These are phyloP conservation scores for Chaetomium cochliodes DNA, from an alignment of 495 filamentous ascomycete genomes.

Conservation along the genomic window DNA sequence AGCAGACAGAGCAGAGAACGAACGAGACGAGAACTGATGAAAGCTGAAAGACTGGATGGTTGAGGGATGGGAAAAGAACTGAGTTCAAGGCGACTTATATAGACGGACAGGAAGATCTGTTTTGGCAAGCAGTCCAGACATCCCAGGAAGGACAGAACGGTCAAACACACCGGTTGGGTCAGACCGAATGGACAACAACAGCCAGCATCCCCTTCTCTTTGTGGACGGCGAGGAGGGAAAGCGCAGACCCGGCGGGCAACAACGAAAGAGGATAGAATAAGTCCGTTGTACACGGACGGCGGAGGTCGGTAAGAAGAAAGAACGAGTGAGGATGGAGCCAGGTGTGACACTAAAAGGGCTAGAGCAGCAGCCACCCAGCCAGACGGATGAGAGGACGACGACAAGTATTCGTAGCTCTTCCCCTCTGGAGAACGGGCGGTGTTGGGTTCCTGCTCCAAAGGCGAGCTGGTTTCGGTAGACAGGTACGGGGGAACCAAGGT, in stretches of 20 bases:
- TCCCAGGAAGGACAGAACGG: neutral
- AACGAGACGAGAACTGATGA: neutral
- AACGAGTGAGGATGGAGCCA: slow-evolving; percentile 4
- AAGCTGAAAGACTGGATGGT: neutral
- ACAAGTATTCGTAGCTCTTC: neutral
- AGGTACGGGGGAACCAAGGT: neutral
- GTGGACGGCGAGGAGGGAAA: slow-evolving; percentile 13
- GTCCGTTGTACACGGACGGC: slow-evolving; percentile 4
- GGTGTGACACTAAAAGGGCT: slow-evolving; percentile 13
- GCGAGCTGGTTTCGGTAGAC: neutral
- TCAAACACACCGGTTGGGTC: neutral
- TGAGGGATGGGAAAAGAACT: neutral
- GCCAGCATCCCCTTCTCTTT: slow-evolving; percentile 4
- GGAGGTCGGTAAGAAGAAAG: slow-evolving; percentile 14
- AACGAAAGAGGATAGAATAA: neutral
- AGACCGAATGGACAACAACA: slow-evolving; percentile 6
- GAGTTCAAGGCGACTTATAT: slow-evolving; percentile 5
- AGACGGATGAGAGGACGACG: neutral
- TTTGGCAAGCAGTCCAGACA: neutral
- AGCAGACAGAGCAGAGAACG: neutral
- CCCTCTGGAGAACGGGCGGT: neutral
- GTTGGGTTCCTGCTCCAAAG: neutral
- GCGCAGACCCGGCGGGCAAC: slow-evolving; percentile 15
- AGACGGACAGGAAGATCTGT: neutral
- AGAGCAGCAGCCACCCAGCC: slow-evolving; percentile 12